phyloP scores from a whole-genome alignment of 2,329 filamentous ascomycete species.

The Diplodia mutila region DNA sequence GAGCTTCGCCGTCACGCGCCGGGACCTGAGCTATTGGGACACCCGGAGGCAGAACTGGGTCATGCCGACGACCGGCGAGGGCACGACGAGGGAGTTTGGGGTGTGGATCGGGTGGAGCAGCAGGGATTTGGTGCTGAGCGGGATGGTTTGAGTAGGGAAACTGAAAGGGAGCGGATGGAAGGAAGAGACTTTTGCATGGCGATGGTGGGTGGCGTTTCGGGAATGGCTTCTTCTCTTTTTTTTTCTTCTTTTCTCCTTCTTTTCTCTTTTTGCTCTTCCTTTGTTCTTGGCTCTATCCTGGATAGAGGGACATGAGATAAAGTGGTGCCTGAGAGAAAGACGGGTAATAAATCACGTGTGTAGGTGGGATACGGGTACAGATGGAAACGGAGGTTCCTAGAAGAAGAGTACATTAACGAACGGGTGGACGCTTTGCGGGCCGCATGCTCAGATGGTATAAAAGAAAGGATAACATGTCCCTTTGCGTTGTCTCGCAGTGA shows the following conservation, averaged over 20 bases:
- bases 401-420: no score
- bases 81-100: slow-evolving; percentile 11
- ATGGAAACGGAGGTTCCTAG: no score
- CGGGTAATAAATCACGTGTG: no score
- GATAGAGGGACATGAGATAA: no score
- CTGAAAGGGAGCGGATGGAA: not conserved
- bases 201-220: not conserved
- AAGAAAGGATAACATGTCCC: no score
- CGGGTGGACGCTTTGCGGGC: no score
- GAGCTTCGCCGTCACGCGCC: slow-evolving; percentile 44
- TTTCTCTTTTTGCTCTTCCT: no score
- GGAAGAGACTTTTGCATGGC: not conserved
- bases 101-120: slow-evolving; percentile 26
- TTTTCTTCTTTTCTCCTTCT: not conserved
- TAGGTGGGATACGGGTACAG: no score
- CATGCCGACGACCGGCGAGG: slow-evolving; percentile 18
- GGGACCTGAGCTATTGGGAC: slow-evolving; percentile 50
- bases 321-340: no score
- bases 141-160: slow-evolving; percentile 7
- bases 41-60: slow-evolving; percentile 47
- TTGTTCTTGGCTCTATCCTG: no score
- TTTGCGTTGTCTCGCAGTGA: no score
- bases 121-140: slow-evolving; percentile 21
- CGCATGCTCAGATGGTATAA: no score
- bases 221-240: not conserved